Base-by-base conservation (phyloP, 2,329 filamentous ascomycete genomes). In the Colletotrichum sojae region DNA sequence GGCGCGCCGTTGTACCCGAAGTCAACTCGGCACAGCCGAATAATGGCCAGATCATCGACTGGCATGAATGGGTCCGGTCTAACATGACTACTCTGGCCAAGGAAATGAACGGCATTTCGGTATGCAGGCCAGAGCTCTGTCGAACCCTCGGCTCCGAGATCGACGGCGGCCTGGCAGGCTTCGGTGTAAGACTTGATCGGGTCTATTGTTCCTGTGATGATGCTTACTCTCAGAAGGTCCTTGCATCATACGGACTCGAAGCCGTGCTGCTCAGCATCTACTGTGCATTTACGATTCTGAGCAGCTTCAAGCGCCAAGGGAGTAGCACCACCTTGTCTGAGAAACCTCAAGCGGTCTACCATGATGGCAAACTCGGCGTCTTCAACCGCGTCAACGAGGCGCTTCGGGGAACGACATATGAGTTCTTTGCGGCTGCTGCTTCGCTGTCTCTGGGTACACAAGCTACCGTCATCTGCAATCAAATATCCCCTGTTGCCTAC, bases 11-110 rank as follows among this genome's bases (percentile, higher is more conserved):
- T 6, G 43, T 45, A 15, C 15, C 40, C 1, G 22, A 58, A 15
- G 39, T 43, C 18, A 27, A 52, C 31, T 39, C 46, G 27, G 25
- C 45, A 8, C 39, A 15, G 4, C 15, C 58, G 4, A 58, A 16
- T 10, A 55, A 45, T 36, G 9, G 31, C 18, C 39, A 46, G 9
- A 6, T 70, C 31, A 46, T 71, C 16, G 57, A 70, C 10, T 67
- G 66, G 66, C 66, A 71, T n/a, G 57, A 67, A 10, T 70, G 66
- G 66, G n/a, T 31, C 13, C 66, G 69, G 25, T 48, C 18, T 2
- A 65, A 70, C 43, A 12, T 43, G 39, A 20, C 51, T 3, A 15
- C 40, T 39, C 9, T 67, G 22, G 36, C 22, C n/a, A 16, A 15
- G 4, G 51, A 70, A 31, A 27, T 70, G 8, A 18, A 8, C 18